Base-by-base conservation (phyloP, 805 yeast species). In the Ogataea allantospora region DNA sequence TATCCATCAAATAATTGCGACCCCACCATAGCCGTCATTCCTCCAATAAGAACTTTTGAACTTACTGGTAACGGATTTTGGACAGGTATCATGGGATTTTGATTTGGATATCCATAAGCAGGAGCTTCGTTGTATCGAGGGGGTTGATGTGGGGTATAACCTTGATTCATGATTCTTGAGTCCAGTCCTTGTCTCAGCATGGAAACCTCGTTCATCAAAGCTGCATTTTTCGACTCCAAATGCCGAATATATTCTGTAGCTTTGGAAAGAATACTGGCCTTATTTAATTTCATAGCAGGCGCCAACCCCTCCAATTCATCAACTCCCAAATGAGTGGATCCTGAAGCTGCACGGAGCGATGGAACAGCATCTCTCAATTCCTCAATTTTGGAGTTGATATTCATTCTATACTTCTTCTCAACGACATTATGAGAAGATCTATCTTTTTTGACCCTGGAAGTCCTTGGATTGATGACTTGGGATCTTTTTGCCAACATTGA, bases 201-300 rank as follows among this genome's bases (percentile, higher is more conserved):
- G 26, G 70, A 65, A 38, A 79, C 66, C 57, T 84, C 88, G 44
- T 66, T 57, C 35, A 57, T 55, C 50, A 85, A 63, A 23, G 63
- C 57, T 3, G 60, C 57, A 50, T 83, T 83, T 44, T 80, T 76
- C 38, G 63, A 56, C 57, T 85, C 88, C 46, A 85, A 64, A 56
- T 83, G 88, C 53, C 72, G 68, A 53, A 85, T 85, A 58, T 86
- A 86, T 61, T 85, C 95, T 1, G 87, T 80, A 7, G 89, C 86
- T 54, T 85, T 85, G 25, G 86, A 70, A 36, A 85, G 65, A 10
- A 85, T 83, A 19, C 82, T 81, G 10, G 91, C 93, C 60, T 85
- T 85, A 58, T 83, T 84, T 38, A 86, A 66, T 55, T 83, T 83
- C 22, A 75, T 62, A 7, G 89, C 88, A 0, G 93, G 93, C 15